phyloP scores from a whole-genome alignment of 2,329 filamentous ascomycete genomes.

The Xylariales sp. region DNA sequence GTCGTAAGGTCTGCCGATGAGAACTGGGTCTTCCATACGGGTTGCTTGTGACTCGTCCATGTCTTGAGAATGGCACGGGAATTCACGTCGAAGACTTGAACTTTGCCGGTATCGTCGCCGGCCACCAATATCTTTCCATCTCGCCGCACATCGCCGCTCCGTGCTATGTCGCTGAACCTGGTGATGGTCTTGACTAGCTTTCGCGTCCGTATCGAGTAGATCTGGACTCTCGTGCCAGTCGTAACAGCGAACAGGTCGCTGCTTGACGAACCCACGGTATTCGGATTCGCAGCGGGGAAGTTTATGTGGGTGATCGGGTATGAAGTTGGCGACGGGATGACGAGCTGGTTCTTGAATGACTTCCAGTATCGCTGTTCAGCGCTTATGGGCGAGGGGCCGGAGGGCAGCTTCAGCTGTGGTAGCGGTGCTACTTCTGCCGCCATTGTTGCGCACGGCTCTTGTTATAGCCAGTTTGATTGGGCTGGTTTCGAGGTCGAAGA shows the following conservation, averaged over 20 bases:
- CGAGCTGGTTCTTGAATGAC: slow-evolving; percentile 85
- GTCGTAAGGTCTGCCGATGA: slow-evolving; percentile 83
- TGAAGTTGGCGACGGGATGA: slow-evolving; percentile 85
- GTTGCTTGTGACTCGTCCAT: slow-evolving; percentile 91
- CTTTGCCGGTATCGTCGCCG: slow-evolving; percentile 83
- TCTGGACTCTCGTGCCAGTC: slow-evolving; percentile 87
- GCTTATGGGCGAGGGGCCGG: slow-evolving; percentile 76
- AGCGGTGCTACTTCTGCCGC: slow-evolving; percentile 80
- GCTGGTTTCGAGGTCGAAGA: too few species aligned
- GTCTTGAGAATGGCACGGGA: slow-evolving; percentile 91
- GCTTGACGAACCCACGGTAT: slow-evolving; percentile 41
- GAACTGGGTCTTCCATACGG: slow-evolving; percentile 88
- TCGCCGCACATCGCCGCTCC: slow-evolving; percentile 80
- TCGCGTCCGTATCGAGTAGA: slow-evolving; percentile 87
- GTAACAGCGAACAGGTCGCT: slow-evolving; percentile 85
- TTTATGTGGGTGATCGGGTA: slow-evolving; percentile 90
- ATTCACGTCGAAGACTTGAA: slow-evolving; percentile 90
- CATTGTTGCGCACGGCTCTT: too few species aligned
- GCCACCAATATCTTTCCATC: slow-evolving; percentile 88
- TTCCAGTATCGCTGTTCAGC: slow-evolving; percentile 96
- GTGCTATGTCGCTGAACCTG: slow-evolving; percentile 86
- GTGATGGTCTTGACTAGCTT: slow-evolving; percentile 93
- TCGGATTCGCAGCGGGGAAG: slow-evolving; percentile 49
- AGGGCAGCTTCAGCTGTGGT: slow-evolving; percentile 75
- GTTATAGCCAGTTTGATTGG: too few species aligned